Evolutionary conservation across 2,329 filamentous ascomycete species (phyloP).

Genomic region (Pseudovirgaria hyperparasitica): DNA sequence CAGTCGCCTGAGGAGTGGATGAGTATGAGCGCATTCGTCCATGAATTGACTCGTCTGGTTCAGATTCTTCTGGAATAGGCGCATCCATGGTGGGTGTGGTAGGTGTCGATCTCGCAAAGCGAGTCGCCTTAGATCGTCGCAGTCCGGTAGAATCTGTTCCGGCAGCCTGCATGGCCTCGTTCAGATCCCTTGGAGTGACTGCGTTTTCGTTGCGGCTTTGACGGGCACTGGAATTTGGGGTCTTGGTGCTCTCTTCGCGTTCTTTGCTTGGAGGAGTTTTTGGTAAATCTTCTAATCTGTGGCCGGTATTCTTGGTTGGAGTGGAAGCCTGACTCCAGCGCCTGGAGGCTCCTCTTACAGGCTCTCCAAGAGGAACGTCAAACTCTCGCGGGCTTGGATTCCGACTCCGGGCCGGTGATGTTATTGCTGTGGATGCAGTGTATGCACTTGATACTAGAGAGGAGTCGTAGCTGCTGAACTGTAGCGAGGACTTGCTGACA

Average conservation of each 20-base stretch:
- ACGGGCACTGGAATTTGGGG: constrained; percentile 6
- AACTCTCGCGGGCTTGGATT: constrained; percentile 40
- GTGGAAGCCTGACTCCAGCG: constrained; percentile 29
- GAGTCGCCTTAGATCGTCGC: constrained; percentile 26
- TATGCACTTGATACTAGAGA: constrained; percentile 32
- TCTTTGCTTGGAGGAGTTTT: constrained; percentile 26
- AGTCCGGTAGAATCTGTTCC: constrained; percentile 19
- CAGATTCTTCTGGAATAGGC: too few relatives aligned
- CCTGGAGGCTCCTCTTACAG: constrained; percentile 33
- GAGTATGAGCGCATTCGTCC: constrained; percentile 11
- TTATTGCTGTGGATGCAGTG: constrained; percentile 18
- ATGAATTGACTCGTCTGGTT: too few relatives aligned
- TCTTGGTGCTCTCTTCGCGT: constrained; percentile 5
- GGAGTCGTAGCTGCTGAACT: constrained; percentile 40
- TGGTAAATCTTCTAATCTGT: constrained; percentile 19
- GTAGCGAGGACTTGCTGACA: constrained; percentile 26
- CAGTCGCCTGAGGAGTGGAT: constrained; percentile 12
- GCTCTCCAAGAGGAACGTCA: constrained; percentile 50
- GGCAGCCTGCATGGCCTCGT: constrained; percentile 22
- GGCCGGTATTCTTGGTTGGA: constrained; percentile 10
- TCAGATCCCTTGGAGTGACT: constrained; percentile 21
- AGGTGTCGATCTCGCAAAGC: constrained; percentile 14
- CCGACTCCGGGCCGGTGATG: constrained; percentile 26
- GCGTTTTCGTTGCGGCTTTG: constrained; percentile 11
- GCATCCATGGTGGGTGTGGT: background rate